phyloP scores from a whole-genome alignment of 495 filamentous ascomycete species.

The Filosporella fistucella region DNA sequence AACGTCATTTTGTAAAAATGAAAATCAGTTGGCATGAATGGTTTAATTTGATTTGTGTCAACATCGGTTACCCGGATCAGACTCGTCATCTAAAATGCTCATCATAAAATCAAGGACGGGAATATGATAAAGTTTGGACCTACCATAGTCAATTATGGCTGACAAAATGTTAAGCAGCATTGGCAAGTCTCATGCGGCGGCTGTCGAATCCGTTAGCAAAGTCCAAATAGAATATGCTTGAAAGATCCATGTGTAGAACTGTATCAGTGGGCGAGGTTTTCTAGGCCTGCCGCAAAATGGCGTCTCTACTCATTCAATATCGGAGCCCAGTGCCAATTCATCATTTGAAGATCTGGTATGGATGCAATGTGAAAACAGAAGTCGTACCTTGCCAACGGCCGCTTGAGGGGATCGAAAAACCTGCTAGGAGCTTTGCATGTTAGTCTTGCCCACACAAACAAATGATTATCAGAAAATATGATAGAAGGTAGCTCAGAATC shows the following conservation, averaged over 20 bases:
- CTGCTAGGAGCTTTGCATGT: no score
- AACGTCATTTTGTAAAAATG: conserved; percentile 3
- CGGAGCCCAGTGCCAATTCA: conserved; percentile 99
- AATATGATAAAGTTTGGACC: conserved; percentile 3
- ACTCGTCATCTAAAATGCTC: conserved; percentile 82
- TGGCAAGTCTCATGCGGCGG: not conserved
- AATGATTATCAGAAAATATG: no score
- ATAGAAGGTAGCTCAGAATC: conserved; percentile 77
- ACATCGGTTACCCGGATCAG: conserved; percentile 79
- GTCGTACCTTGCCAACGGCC: no score
- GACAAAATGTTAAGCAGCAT: not conserved
- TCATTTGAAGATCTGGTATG: conserved; percentile 49
- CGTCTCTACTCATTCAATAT: conserved; percentile 68
- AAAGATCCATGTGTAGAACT: conserved; percentile 2
- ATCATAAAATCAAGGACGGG: conserved; percentile 42
- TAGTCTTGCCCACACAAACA: no score
- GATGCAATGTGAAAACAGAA: conserved; percentile 13
- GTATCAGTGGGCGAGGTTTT: conserved; percentile 99
- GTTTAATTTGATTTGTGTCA: conserved; percentile 59
- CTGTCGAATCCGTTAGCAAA: not conserved
- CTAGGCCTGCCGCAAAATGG: conserved; percentile 99
- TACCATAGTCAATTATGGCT: conserved; percentile 9
- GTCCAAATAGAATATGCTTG: not conserved
- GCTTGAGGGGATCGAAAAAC: no score
- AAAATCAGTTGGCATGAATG: conserved; percentile 76